Conservation (phyloP, 768 basidiomycete species). For the Tylopilus felleus region DNA sequence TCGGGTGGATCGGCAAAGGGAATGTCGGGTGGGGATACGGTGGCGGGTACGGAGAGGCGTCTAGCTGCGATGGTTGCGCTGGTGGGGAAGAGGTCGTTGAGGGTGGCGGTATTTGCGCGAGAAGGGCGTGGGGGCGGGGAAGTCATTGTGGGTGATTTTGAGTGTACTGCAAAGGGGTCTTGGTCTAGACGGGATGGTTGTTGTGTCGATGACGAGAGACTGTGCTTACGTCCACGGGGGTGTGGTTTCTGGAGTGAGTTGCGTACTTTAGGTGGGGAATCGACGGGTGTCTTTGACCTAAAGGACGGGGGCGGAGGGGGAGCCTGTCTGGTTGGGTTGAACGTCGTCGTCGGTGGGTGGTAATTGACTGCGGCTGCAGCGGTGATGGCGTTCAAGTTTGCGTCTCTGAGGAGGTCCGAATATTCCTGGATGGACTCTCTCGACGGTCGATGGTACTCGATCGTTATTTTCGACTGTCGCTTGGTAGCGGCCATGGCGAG, state of each 20-base stretch:
- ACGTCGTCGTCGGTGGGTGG: conserved; percentile 30
- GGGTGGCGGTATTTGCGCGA: conserved; percentile 77
- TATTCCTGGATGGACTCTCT: conserved; percentile 77
- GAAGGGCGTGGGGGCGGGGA: conserved; percentile 77
- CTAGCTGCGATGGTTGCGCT: conserved; percentile 41
- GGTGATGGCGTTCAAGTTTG: conserved; percentile 52
- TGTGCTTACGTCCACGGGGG: conserved; percentile 46
- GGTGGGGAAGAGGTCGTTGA: conserved; percentile 67
- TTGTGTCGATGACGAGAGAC: conserved; percentile 36
- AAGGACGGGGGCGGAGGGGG: conserved; percentile 38
- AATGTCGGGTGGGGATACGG: conserved; percentile 26
- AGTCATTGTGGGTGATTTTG: conserved; percentile 18
- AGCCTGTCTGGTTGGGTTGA: conserved; percentile 42
- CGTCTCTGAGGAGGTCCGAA: conserved; percentile 64
- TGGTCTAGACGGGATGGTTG: conserved; percentile 17
- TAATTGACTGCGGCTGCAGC: conserved; percentile 34
- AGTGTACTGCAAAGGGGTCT: conserved; percentile 55
- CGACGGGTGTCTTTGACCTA: conserved; percentile 28
- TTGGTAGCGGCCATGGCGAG: conserved; percentile 35
- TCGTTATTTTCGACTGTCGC: conserved; percentile 54
- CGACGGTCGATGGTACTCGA: conserved; percentile 75
- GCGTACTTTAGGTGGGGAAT: conserved; percentile 38
- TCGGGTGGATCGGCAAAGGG: conserved; percentile 22
- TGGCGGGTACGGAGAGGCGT: conserved; percentile 49
- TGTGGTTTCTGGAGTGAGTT: conserved; percentile 65